A percentile compares a stretch with the other conserved stretches of the same genome.
Evolutionary conservation across 2,329 filamentous ascomycete genomes (phyloP).

Genomic region (Fusarium praegraminearum): DNA sequence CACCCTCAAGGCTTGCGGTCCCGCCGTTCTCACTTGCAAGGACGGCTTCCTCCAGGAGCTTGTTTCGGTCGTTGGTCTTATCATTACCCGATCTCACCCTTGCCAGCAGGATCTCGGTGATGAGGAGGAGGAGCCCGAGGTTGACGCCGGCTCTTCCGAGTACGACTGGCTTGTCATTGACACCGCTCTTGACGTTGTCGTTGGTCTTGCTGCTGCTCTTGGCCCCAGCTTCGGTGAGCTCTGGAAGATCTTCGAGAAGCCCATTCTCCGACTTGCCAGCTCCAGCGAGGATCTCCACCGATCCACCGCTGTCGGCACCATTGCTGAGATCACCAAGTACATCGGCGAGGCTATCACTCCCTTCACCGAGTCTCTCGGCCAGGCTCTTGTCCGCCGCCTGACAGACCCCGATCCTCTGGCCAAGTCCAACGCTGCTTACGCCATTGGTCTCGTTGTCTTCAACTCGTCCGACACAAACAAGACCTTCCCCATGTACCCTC

Average conservation of each 20-base stretch:
- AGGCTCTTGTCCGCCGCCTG: constrained; percentile 85
- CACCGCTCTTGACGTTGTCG: constrained; percentile 90
- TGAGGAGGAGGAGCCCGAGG: constrained; percentile 80
- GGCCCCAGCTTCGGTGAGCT: constrained; percentile 85
- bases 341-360: constrained; percentile 86
- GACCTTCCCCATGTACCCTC: constrained; percentile 80
- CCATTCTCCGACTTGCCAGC: constrained; percentile 86
- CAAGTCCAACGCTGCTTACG: constrained; percentile 95
- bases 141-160: constrained; percentile 84
- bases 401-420: constrained; percentile 91
- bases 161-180: constrained; percentile 98
- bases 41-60: constrained; percentile 78
- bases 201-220: constrained; percentile 84
- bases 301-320: constrained; percentile 88
- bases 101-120: constrained; percentile 92
- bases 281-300: constrained; percentile 89
- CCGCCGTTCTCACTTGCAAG: constrained; percentile 81
- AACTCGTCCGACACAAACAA: constrained; percentile 78
- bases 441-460: constrained; percentile 84
- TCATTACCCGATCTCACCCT: constrained; percentile 90
- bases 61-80: constrained; percentile 77
- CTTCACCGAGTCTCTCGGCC: constrained; percentile 81
- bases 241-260: constrained; percentile 97
- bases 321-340: constrained; percentile 89
- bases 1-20: constrained; percentile 90